Evolutionary conservation across 345 rosid genomes (phyloP).

Genomic region (Zanthoxylum bungeanum): DNA sequence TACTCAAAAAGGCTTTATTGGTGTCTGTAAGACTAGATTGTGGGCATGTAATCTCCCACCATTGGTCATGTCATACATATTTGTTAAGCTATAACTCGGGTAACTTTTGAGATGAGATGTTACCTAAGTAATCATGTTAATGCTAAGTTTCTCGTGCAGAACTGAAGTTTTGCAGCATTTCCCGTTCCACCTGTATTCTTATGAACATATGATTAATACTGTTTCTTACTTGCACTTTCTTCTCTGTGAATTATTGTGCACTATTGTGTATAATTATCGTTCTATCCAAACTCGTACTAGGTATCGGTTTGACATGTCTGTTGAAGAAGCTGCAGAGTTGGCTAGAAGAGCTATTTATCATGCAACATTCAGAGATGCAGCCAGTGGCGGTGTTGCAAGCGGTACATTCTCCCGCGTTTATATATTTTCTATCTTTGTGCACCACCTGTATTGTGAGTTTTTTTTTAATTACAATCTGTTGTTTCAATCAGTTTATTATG

Average conservation of each 20-base stretch:
- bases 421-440: neutral
- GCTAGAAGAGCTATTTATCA: slow-evolving; percentile 96
- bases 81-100: neutral
- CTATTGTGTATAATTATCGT: neutral
- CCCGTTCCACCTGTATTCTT: neutral
- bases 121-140: neutral
- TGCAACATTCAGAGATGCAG: slow-evolving; percentile 98
- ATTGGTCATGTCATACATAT: neutral
- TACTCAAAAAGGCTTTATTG: neutral
- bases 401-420: slow-evolving; percentile 46
- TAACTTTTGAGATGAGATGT: neutral
- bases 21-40: neutral
- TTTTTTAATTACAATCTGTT: neutral
- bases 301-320: slow-evolving; percentile 76
- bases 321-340: slow-evolving; percentile 93
- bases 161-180: neutral
- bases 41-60: neutral
- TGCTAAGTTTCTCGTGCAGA: no score
- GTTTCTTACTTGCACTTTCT: neutral
- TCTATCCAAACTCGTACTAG: slow-evolving; percentile 29
- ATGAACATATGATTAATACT: neutral
- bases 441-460: neutral
- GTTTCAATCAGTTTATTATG: slow-evolving; percentile 69
- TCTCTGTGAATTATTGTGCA: neutral
- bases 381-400: slow-evolving; percentile 99